These are phyloP conservation scores for Albifimbria verrucaria DNA, from an alignment of 2,329 filamentous ascomycete species.

Conservation along the genomic window DNA sequence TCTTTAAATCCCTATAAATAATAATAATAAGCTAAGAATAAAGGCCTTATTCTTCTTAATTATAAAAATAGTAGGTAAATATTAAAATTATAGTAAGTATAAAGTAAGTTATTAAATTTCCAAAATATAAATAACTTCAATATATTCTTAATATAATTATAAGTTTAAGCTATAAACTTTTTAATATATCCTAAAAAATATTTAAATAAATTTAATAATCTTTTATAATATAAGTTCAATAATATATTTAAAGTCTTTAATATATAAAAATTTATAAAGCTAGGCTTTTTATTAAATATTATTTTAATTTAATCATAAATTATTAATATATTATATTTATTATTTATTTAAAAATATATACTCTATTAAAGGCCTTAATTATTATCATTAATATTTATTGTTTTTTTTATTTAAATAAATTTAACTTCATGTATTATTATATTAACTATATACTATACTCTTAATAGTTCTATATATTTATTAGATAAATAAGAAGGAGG, in stretches of 20 bases:
- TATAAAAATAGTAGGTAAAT: neutral
- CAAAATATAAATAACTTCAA: too few species aligned
- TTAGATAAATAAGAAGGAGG: neutral
- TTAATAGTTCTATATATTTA: too few species aligned
- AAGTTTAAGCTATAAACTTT: too few species aligned
- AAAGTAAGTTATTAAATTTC: neutral
- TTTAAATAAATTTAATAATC: too few species aligned
- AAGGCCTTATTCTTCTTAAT: neutral
- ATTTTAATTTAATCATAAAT: neutral
- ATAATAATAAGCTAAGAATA: constrained; percentile 1
- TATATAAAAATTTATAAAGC: too few species aligned
- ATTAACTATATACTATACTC: too few species aligned
- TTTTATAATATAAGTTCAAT: too few species aligned
- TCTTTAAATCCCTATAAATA: neutral
- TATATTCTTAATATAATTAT: too few species aligned
- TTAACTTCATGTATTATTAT: neutral
- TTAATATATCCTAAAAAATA: too few species aligned
- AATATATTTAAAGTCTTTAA: too few species aligned
- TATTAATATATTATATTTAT: neutral
- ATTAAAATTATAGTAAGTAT: constrained; percentile 4
- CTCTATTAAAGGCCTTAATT: constrained; percentile 4
- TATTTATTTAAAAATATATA: constrained; percentile 1
- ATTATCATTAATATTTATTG: neutral
- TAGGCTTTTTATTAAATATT: too few species aligned
- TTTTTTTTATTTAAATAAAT: neutral